These are phyloP conservation scores for Diaporthe caulivora DNA, from an alignment of 2,329 filamentous ascomycete species.

Conservation along the genomic window DNA sequence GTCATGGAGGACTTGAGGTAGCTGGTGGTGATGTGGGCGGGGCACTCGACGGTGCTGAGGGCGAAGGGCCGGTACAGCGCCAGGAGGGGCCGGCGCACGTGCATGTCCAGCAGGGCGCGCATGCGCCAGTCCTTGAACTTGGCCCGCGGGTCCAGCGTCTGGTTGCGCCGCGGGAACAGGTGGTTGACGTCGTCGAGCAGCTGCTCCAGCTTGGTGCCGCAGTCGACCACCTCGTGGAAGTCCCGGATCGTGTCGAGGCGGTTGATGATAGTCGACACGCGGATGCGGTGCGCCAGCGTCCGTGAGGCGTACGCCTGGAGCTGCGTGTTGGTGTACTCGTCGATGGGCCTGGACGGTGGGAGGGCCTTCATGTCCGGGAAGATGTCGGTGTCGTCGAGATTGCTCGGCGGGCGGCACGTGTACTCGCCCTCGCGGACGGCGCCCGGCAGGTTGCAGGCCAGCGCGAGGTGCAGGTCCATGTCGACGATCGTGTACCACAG, in stretches of 20 bases:
- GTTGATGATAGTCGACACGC: slow-evolving; percentile 63
- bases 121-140: slow-evolving; percentile 65
- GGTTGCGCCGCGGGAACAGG: slow-evolving; percentile 60
- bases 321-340: slow-evolving; percentile 65
- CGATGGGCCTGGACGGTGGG: slow-evolving; percentile 62
- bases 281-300: slow-evolving; percentile 62
- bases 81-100: slow-evolving; percentile 64
- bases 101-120: slow-evolving; percentile 65
- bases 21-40: slow-evolving; percentile 63
- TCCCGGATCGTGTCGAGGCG: slow-evolving; percentile 65
- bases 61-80: slow-evolving; percentile 68
- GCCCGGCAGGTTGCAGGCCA: slow-evolving; percentile 64
- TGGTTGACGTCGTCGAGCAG: slow-evolving; percentile 67
- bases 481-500: slow-evolving; percentile 70
- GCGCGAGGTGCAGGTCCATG: slow-evolving; percentile 67
- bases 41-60: slow-evolving; percentile 62
- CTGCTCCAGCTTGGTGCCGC: slow-evolving; percentile 65
- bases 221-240: slow-evolving; percentile 65
- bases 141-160: slow-evolving; percentile 55
- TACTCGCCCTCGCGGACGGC: slow-evolving; percentile 66
- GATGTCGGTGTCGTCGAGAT: slow-evolving; percentile 65
- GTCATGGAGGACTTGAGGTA: slow-evolving; percentile 68
- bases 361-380: slow-evolving; percentile 61
- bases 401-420: slow-evolving; percentile 64
- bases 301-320: slow-evolving; percentile 66